These are phyloP conservation scores for Sporobolomyces phaffii DNA, from an alignment of 768 basidiomycete genomes.

Conservation along the genomic window DNA sequence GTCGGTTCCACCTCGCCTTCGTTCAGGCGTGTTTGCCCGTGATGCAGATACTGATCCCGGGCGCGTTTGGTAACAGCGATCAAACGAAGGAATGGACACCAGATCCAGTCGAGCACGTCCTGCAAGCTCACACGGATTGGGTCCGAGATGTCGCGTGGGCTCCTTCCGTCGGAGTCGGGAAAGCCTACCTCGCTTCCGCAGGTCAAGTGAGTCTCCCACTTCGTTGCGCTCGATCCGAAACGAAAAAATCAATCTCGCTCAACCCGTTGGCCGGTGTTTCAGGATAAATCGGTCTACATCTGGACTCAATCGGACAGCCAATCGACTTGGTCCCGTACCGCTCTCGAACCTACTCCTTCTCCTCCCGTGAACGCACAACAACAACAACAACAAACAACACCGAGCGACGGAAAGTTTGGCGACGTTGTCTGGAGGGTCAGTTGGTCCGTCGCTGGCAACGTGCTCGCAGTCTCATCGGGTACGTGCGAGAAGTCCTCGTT, in stretches of 20 bases:
- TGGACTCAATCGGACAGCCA: slow-evolving; percentile 74
- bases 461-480: slow-evolving; percentile 83
- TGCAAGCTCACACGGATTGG: slow-evolving; percentile 95
- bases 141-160: slow-evolving; percentile 99
- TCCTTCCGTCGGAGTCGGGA: slow-evolving; percentile 88
- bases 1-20: background rate
- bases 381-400: slow-evolving; percentile 47
- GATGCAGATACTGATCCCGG: too few species aligned
- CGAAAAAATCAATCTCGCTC: background rate
- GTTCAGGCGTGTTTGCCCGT: background rate
- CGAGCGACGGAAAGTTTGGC: slow-evolving; percentile 73
- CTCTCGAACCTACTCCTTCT: slow-evolving; percentile 61
- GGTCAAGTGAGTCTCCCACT: slow-evolving; percentile 60
- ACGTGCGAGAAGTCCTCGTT: background rate
- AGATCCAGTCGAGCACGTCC: slow-evolving; percentile 67
- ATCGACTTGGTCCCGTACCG: slow-evolving; percentile 70
- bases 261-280: background rate
- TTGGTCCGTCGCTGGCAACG: slow-evolving; percentile 93
- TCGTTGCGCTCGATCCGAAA: background rate
- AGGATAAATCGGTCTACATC: slow-evolving; percentile 80
- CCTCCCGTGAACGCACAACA: slow-evolving; percentile 52
- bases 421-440: slow-evolving; percentile 99
- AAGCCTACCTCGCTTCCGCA: slow-evolving; percentile 91
- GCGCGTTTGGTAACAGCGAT: too few species aligned
- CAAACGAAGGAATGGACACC: slow-evolving; percentile 82